Conservation (phyloP, 2,329 filamentous ascomycete species). For the Blastomyces gilchristii region DNA sequence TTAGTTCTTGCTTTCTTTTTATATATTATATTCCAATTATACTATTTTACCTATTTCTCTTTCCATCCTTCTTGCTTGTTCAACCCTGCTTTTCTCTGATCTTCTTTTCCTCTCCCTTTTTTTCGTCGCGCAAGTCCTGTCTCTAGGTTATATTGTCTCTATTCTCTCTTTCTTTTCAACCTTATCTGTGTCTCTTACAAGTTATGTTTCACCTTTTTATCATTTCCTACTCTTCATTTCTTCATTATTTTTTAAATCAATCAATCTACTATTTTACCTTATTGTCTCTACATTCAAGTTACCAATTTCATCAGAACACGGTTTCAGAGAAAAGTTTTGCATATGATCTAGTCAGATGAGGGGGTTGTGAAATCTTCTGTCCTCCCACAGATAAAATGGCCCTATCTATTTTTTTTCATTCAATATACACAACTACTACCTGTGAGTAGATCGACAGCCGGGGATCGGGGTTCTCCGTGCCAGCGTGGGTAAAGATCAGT, state of each 20-base stretch:
- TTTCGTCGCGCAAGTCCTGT: neutral
- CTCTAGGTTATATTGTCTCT: neutral
- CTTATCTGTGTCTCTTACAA: conserved; percentile 1
- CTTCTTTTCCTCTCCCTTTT: neutral
- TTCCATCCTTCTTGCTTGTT: neutral
- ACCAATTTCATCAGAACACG: too few relatives aligned
- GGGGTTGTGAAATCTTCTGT: too few relatives aligned
- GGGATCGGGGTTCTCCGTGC: too few relatives aligned
- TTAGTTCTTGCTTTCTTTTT: neutral
- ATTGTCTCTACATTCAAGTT: neutral
- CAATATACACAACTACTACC: too few relatives aligned
- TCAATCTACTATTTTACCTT: neutral
- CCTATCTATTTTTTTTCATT: too few relatives aligned
- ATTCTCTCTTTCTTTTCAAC: conserved; percentile 1
- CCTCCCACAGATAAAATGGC: too few relatives aligned
- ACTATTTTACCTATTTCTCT: neutral
- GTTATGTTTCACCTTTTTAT: neutral
- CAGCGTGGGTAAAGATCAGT: too few relatives aligned
- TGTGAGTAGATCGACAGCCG: too few relatives aligned
- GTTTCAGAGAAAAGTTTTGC: too few relatives aligned
- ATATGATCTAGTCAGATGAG: too few relatives aligned
- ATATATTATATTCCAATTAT: conserved; percentile 7
- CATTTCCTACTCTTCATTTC: neutral
- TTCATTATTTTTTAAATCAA: neutral
- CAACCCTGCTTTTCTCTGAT: neutral